Base-by-base conservation (phyloP, 345 rosid species). In the Lepidium aucheri region DNA sequence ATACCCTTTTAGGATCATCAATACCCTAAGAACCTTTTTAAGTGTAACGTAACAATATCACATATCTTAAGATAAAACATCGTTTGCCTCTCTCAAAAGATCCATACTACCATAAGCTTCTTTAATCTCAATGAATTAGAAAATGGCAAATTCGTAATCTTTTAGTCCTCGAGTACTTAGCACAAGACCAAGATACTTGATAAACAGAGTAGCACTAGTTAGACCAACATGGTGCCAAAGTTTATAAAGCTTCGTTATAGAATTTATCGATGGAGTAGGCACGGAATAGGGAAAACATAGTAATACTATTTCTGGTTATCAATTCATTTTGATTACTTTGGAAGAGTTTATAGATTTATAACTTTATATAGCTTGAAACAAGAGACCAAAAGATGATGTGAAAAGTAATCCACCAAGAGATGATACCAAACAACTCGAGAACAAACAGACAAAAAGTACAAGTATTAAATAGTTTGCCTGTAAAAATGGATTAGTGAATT, bases 371-470 rank as follows among this genome's bases (percentile, higher is more conserved):
- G 58, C 15, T 50, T 64, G 40, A 50, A 32, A 40, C 35, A 30
- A 13, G 60, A 40, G 30, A 56, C 34, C 30, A 26, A 26, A 62
- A 63, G 17, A 17, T 44, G 63, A 45, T 42, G 34, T 41, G 26
- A 28, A 70, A 70, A 56, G 26, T 70, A 50, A 71, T 71, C 75
- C 36, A 46, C 11, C 51, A 45, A 55, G 38, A 57, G 66, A 65
- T 72, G 53, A 47, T 40, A 64, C 17, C 36, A 54, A 72, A 3
- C 38, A 64, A 72, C 72, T 57, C 9, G 52, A 57, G 55, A 40
- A 39, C 65, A 40, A 56, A 54, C 36, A 65, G 61, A 65, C 72
- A 65, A 58, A 65, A 66, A 58, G 35, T 56, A 42, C 28, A 38
- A 60, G 36, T 51, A 40, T 42, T 8, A 40, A 44, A 26, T 38